Conservation (phyloP, 257 asterid species). For the Leptodermis oblonga region DNA sequence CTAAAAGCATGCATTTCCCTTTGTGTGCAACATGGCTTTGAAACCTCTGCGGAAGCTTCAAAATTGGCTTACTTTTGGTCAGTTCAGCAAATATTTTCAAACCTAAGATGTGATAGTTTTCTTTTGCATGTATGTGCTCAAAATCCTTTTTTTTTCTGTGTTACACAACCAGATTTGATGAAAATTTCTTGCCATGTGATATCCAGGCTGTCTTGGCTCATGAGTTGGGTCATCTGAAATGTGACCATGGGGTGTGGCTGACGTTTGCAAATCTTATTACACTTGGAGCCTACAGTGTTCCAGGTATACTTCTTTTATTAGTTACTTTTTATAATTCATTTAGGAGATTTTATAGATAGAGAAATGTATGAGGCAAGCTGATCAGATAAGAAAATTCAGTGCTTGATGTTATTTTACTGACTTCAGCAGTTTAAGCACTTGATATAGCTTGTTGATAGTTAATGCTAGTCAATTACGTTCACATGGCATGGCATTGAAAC, state of each 20-base stretch:
- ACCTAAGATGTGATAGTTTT: not conserved
- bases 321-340: too few relatives aligned
- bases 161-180: not conserved
- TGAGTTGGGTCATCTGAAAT: constrained; percentile 90
- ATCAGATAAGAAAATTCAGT: not conserved
- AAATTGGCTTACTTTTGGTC: not conserved
- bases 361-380: not conserved
- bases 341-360: not conserved
- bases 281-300: constrained; percentile 78
- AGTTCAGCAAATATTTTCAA: not conserved
- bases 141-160: not conserved
- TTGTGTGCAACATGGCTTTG: not conserved
- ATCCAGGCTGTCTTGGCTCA: constrained; percentile 95
- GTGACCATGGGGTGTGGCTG: constrained; percentile 96
- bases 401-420: not conserved
- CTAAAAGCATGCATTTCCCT: not conserved
- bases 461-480: too few relatives aligned
- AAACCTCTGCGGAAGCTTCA: not conserved
- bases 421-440: not conserved
- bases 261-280: constrained; percentile 86
- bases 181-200: constrained; percentile 8
- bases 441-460: not conserved
- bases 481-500: too few relatives aligned
- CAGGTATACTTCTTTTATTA: constrained; percentile 47
- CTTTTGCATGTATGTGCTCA: not conserved